Evolutionary conservation across 148 eudicot genomes (phyloP).

Genomic region (Fagopyrum tataricum): DNA sequence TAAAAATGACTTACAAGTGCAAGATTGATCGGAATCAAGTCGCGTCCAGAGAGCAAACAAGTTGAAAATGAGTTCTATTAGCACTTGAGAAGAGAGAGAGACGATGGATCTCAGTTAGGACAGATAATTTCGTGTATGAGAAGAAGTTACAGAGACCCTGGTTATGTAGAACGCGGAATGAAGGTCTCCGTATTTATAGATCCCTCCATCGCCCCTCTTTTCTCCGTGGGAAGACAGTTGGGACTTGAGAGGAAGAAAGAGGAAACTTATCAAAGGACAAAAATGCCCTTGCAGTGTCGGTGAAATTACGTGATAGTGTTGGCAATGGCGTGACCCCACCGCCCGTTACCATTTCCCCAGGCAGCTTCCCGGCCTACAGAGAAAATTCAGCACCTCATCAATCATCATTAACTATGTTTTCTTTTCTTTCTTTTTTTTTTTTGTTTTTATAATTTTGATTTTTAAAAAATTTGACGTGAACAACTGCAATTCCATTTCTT

Average conservation of each 20-base stretch:
- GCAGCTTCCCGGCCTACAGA: neutral
- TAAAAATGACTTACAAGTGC: neutral
- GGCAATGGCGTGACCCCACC: constrained; percentile 8
- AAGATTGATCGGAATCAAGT: neutral
- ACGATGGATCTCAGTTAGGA: neutral
- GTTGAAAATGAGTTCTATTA: neutral
- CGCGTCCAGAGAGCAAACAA: neutral
- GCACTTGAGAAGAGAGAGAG: neutral
- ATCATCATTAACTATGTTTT: too few relatives aligned
- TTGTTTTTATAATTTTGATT: too few relatives aligned
- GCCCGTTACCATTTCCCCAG: neutral
- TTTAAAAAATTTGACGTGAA: neutral
- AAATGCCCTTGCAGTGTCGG: neutral
- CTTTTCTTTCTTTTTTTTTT: too few relatives aligned
- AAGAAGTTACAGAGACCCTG: neutral
- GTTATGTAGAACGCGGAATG: neutral
- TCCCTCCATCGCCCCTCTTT: constrained; percentile 1
- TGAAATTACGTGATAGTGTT: neutral
- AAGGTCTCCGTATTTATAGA: constrained; percentile 1
- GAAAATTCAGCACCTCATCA: neutral
- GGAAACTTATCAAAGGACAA: neutral
- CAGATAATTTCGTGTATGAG: neutral
- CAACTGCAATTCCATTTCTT: neutral
- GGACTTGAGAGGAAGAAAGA: neutral
- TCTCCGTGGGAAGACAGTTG: constrained; percentile 11